Percentiles rank a stretch among this genome's conserved stretches.
These are phyloP conservation scores for Xylariaceae sp. DNA, from an alignment of 2,329 filamentous ascomycete genomes.

Conservation along the genomic window DNA sequence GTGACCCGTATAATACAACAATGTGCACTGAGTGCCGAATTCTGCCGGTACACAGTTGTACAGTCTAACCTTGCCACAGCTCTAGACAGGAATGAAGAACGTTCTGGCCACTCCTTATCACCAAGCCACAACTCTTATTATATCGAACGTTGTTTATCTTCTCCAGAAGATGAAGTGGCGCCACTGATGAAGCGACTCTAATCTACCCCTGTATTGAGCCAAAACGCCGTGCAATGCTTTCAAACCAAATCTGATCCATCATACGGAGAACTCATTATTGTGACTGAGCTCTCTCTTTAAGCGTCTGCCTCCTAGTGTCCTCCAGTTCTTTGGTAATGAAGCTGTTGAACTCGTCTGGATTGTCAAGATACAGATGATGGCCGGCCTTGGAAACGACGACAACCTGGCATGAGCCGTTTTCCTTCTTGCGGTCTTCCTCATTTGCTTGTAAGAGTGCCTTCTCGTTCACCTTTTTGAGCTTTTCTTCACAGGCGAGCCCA, in stretches of 20 bases:
- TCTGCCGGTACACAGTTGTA: no score
- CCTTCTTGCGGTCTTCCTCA: slow-evolving; percentile 62
- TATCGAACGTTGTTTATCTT: no score
- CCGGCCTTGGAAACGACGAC: slow-evolving; percentile 64
- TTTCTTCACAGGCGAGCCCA: slow-evolving; percentile 74
- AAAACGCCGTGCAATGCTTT: not conserved
- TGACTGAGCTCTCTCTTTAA: slow-evolving; percentile 15
- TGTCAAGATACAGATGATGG: slow-evolving; percentile 59
- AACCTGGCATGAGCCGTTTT: slow-evolving; percentile 81
- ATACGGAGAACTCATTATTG: no score
- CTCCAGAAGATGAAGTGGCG: no score
- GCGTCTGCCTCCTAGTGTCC: slow-evolving; percentile 39
- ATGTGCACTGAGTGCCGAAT: no score
- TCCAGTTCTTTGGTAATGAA: slow-evolving; percentile 51
- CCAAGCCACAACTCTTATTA: no score
- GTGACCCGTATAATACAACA: no score
- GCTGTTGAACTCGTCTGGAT: slow-evolving; percentile 54
- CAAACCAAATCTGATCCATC: no score
- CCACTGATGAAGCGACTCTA: not conserved
- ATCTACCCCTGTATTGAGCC: not conserved
- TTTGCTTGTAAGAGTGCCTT: slow-evolving; percentile 59
- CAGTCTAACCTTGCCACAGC: no score
- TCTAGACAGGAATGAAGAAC: no score
- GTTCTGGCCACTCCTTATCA: no score
- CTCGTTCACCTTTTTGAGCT: slow-evolving; percentile 64